Evolutionary conservation across 2,329 filamentous ascomycete species (phyloP).

Genomic region (Cylindrodendrum hubeiense): DNA sequence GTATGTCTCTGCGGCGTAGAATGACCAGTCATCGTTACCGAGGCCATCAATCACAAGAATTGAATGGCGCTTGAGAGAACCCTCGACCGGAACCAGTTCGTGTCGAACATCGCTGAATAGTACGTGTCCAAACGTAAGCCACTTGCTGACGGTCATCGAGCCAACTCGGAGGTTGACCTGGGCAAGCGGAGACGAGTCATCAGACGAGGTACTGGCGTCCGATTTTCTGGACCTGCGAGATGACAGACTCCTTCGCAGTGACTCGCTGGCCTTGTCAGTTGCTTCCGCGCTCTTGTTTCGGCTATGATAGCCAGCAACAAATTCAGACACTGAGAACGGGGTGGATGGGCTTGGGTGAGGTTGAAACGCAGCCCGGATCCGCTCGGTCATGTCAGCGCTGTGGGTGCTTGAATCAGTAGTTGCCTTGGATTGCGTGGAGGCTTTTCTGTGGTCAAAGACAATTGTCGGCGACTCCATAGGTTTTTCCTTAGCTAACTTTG

Average conservation of each 20-base stretch:
- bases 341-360: slow-evolving; percentile 56
- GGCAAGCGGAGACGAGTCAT: slow-evolving; percentile 72
- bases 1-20: slow-evolving; percentile 86
- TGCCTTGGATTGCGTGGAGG: slow-evolving; percentile 50
- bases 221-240: slow-evolving; percentile 55
- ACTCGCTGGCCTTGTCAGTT: slow-evolving; percentile 46
- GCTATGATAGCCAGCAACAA: slow-evolving; percentile 44
- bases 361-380: slow-evolving; percentile 63
- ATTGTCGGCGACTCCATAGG: slow-evolving; percentile 64
- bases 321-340: slow-evolving; percentile 58
- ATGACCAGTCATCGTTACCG: slow-evolving; percentile 90
- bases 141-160: slow-evolving; percentile 88
- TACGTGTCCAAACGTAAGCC: slow-evolving; percentile 87
- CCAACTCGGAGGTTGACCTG: slow-evolving; percentile 83
- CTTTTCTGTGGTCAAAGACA: slow-evolving; percentile 46
- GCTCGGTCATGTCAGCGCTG: slow-evolving; percentile 67
- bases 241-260: slow-evolving; percentile 46
- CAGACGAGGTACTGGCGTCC: slow-evolving; percentile 60
- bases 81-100: slow-evolving; percentile 66
- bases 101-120: slow-evolving; percentile 85
- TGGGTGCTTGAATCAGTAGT: slow-evolving; percentile 62
- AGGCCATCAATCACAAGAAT: slow-evolving; percentile 86
- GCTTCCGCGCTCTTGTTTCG: slow-evolving; percentile 35
- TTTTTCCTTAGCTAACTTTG: slow-evolving; percentile 50
- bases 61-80: slow-evolving; percentile 62